These are phyloP conservation scores for Cubamyces sp. DNA, from an alignment of 768 basidiomycete genomes.

Conservation along the genomic window DNA sequence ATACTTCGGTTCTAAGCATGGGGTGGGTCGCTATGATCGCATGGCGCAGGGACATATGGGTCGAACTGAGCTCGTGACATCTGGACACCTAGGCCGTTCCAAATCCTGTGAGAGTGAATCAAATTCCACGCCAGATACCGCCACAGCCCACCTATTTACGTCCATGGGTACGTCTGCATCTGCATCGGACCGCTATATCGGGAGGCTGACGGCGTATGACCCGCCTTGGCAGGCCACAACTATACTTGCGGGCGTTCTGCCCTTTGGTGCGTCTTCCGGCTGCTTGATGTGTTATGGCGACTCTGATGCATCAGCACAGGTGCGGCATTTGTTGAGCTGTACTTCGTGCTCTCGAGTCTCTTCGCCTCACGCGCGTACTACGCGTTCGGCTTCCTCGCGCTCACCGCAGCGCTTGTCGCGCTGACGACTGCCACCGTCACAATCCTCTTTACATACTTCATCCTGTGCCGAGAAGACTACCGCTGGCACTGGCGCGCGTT, in stretches of 20 bases:
- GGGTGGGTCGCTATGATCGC: constrained; percentile 52
- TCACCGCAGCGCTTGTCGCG: constrained; percentile 81
- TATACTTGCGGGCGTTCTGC: constrained; percentile 87
- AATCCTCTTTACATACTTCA: constrained; percentile 88
- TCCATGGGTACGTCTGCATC: constrained; percentile 62
- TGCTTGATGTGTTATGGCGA: background rate
- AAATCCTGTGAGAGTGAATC: constrained; percentile 90
- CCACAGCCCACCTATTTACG: constrained; percentile 82
- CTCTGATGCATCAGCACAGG: constrained; percentile 46
- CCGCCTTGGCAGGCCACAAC: constrained; percentile 54
- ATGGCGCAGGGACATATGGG: no score
- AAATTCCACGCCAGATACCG: constrained; percentile 96
- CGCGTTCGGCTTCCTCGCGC: constrained; percentile 92
- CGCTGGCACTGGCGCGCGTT: constrained; percentile 99
- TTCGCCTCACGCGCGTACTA: constrained; percentile 94
- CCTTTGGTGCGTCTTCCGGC: constrained; percentile 67
- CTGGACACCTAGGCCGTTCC: constrained; percentile 53
- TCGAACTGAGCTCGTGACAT: background rate
- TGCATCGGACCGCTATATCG: background rate
- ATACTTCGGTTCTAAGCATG: constrained; percentile 85
- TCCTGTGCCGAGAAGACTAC: constrained; percentile 94
- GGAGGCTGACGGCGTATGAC: constrained; percentile 16
- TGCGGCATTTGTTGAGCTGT: constrained; percentile 94
- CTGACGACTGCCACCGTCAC: constrained; percentile 91
- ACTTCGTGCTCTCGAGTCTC: constrained; percentile 87